Base-by-base conservation (phyloP, 2,329 filamentous ascomycete species). In the Pseudogymnoascus sp. region DNA sequence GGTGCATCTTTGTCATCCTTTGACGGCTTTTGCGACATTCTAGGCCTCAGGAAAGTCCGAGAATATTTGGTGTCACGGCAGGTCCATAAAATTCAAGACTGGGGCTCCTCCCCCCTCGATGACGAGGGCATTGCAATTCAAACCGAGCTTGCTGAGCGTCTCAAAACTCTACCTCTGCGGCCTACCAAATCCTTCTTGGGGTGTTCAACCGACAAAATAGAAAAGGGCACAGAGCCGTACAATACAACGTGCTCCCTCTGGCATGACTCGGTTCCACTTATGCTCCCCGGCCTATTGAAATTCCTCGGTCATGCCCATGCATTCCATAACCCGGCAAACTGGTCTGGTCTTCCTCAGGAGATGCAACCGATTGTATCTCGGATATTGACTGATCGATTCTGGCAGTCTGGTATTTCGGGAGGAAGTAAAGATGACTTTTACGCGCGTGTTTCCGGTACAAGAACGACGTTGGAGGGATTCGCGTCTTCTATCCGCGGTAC, bases 401-500 rank as follows among this genome's bases (percentile, higher is more conserved):
- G 95, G 95, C 95, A 99, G 79, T 91, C 93, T 6, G 95, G 95
- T 9, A 99, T 99, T 60, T 97, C 95, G 0, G 90, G 88, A 66
- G 95, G 96, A 26, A 97, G 91, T 70, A 92, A 95, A 73, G 95
- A 97, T 66, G 93, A 97, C 64, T 99, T 99, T 73, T 97, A 97
- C 75, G 90, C 91, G 33, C 86, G 91, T 42, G 93, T 99, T 1
- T 86, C 91, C 63, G 89, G 91, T 33, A 96, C 95, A 63, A 96
- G 92, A 75, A 84, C 83, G 42, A 96, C 92, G 0, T 85, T 96
- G 63, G 95, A 99, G 75, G 95, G 95, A 0, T 89, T 99, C 66
- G 93, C 93, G 5, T 97, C 93, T 1, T 93, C 92, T 0, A 91
- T 99, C 44, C 87, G 95, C 62, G 93, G 93, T 1, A 89, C 93